These are phyloP conservation scores for Pseudocercospora musae DNA, from an alignment of 2,329 filamentous ascomycete genomes.

Conservation along the genomic window DNA sequence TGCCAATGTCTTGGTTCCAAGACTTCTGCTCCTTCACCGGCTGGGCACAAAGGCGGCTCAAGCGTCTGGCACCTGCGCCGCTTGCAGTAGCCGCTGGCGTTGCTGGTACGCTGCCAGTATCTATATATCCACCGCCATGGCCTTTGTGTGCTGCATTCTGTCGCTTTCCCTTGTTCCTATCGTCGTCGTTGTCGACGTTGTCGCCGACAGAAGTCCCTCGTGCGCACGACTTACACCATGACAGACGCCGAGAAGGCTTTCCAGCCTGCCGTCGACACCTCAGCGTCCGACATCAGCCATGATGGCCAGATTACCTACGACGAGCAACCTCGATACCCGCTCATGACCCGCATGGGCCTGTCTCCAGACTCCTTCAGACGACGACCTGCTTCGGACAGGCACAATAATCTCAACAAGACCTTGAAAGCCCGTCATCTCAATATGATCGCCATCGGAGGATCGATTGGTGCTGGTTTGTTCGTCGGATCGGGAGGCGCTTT, in stretches of 20 bases:
- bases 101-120: constrained; percentile 7
- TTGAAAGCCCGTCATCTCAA: constrained; percentile 32
- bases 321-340: constrained; percentile 7
- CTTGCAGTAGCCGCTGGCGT: constrained; percentile 9
- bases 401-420: constrained; percentile 35
- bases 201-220: background rate
- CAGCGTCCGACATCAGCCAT: constrained; percentile 12
- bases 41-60: constrained; percentile 9
- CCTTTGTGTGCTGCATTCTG: background rate
- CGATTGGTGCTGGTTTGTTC: constrained; percentile 55
- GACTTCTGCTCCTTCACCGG: constrained; percentile 4
- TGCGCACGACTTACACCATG: background rate
- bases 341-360: constrained; percentile 33
- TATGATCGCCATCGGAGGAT: constrained; percentile 37
- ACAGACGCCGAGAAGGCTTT: constrained; percentile 21
- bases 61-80: constrained; percentile 9
- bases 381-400: constrained; percentile 30
- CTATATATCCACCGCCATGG: constrained; percentile 10
- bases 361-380: constrained; percentile 31
- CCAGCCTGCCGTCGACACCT: constrained; percentile 10
- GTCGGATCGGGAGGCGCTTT: constrained; percentile 51
- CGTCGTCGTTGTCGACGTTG: background rate
- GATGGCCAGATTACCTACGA: constrained; percentile 21
- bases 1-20: constrained; percentile 15
- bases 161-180: background rate